Evolutionary conservation across 75 land plant genomes (phyloP).

Genomic region (Selaginella moellendorffii): DNA sequence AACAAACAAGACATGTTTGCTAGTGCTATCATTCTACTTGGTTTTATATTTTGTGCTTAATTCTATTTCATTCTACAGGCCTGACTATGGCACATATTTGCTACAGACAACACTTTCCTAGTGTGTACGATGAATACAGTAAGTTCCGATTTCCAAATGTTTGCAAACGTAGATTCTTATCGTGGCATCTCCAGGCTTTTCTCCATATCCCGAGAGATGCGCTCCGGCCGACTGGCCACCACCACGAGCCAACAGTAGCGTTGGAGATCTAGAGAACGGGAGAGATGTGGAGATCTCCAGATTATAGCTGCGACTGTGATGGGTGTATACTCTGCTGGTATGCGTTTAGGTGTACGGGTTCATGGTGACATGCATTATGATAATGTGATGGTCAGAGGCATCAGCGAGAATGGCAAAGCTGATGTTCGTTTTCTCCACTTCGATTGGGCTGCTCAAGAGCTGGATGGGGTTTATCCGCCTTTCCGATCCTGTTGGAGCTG

Average conservation of each 20-base stretch:
- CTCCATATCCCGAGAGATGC: not conserved
- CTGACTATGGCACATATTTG: conserved; percentile 12
- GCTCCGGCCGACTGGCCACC: not conserved
- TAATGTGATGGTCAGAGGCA: too few relatives aligned
- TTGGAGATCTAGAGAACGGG: not conserved
- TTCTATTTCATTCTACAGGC: conserved; percentile 1
- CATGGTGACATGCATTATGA: too few relatives aligned
- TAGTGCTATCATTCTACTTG: conserved; percentile 32
- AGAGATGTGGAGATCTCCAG: not conserved
- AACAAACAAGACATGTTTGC: conserved; percentile 72
- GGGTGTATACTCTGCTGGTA: not conserved
- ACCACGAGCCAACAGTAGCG: not conserved
- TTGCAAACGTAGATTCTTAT: not conserved
- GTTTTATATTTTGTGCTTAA: not conserved
- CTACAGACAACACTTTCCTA: conserved; percentile 19
- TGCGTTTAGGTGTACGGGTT: too few relatives aligned
- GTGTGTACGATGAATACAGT: conserved; percentile 8
- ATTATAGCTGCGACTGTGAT: not conserved
- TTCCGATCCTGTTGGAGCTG: too few relatives aligned
- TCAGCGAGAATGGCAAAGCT: too few relatives aligned
- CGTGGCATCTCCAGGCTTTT: not conserved
- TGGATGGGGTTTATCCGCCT: too few relatives aligned
- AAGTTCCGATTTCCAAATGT: not conserved
- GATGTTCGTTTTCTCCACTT: too few relatives aligned
- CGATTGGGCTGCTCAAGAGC: too few relatives aligned